Percentiles rank a stretch among this genome's conserved stretches.
These are phyloP conservation scores for Monilinia fructigena DNA, from an alignment of 2,329 filamentous ascomycete genomes.

Conservation along the genomic window DNA sequence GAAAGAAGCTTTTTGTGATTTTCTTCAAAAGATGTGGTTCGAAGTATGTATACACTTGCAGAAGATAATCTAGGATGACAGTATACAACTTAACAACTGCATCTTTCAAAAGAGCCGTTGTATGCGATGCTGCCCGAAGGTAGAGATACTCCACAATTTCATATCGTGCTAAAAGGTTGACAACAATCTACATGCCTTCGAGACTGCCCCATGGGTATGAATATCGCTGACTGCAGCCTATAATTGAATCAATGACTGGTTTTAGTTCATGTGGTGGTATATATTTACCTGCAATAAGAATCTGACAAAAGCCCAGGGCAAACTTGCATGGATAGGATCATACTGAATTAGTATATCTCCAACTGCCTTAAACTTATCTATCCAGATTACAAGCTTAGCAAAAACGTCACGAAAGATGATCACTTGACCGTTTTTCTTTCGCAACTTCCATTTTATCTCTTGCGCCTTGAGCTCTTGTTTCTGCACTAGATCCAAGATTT, in stretches of 20 bases:
- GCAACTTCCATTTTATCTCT: background rate
- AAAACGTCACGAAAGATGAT: conserved; percentile 26
- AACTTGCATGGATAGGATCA: conserved; percentile 26
- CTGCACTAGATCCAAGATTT: background rate
- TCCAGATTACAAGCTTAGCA: conserved; percentile 24
- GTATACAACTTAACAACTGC: conserved; percentile 23
- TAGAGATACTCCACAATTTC: conserved; percentile 26
- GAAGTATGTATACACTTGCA: conserved; percentile 22
- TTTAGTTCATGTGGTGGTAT: background rate
- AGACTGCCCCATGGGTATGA: conserved; percentile 21
- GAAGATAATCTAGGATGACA: conserved; percentile 22
- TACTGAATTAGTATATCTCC: conserved; percentile 25
- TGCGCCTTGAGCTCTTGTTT: background rate
- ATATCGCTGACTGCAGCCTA: conserved; percentile 3
- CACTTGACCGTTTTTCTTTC: conserved; percentile 15
- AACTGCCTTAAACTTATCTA: conserved; percentile 25
- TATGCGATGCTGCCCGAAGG: conserved; percentile 3
- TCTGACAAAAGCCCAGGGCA: conserved; percentile 28
- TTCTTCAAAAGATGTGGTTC: conserved; percentile 9
- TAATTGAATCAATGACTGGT: background rate
- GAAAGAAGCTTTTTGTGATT: conserved; percentile 24
- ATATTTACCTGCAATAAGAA: conserved; percentile 24
- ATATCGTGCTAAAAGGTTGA: conserved; percentile 24
- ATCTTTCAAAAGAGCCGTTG: background rate
- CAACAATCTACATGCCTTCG: conserved; percentile 23